Base-by-base conservation (phyloP, 2,329 filamentous ascomycete genomes). In the Paracoccidioides brasiliensis region DNA sequence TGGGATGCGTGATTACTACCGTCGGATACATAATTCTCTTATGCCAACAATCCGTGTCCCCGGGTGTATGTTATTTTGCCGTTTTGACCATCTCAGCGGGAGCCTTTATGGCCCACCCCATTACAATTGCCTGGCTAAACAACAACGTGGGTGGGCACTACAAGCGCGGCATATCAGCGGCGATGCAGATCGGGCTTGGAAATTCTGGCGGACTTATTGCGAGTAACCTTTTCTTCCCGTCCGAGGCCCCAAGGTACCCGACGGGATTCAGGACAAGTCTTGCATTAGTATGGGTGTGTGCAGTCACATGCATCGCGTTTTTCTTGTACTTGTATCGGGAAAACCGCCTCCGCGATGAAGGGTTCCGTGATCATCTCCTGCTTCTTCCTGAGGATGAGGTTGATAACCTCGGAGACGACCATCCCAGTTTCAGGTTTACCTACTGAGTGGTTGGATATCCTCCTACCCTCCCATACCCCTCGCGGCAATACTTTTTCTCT, bases 61-160 rank as follows among this genome's bases (percentile, higher is more conserved):
- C 78, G 12, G 73, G 72, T 3, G 75, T 74, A 0, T 73, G 74
- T 52, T 82, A 82, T 66, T 76, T 78, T 52, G 78, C 78, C 8
- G 67, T 80, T 46, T 81, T 78, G 64, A 71, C 80, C 45, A 68
- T 82, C 61, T 76, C 78, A 2, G 69, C 70, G 6, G 79, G 80
- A 14, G 75, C 75, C 1, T 81, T 77, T 62, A 76, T 78, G 52
- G 74, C 76, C 3, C 77, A 79, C 57, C 79, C 80, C 1, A 73
- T 82, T 44, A 71, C 73, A 1, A 67, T 82, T 32, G 76, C 73
- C 5, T 83, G 80, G 80, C 68, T 82, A 28, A 74, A 73, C 56
- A 81, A 82, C 63, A 79, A 79, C 59, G 72, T 81, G 60, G 74
- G 72, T 0, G 79, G 79, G 1, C 78, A 80, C 63, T 81, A 80